Conservation (phyloP, 1,284 basidiomycete genomes). For the Heterobasidion irregulare region DNA sequence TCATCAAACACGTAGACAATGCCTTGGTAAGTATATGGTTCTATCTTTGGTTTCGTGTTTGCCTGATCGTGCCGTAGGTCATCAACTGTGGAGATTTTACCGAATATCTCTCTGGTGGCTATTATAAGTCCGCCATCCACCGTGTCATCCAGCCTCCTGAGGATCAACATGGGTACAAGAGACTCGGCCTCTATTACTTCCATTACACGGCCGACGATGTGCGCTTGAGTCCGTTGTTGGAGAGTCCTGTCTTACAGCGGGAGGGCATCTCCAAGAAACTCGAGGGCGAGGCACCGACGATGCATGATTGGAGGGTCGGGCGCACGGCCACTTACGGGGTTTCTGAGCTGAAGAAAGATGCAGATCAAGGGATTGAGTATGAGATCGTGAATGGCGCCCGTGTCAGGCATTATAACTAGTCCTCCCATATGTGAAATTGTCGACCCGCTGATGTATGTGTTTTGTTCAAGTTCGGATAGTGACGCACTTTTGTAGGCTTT, state of each 20-base stretch:
- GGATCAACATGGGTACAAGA: constrained; percentile 35
- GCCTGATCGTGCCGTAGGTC: constrained; percentile 14
- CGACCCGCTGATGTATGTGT: no score
- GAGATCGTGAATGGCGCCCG: constrained; percentile 24
- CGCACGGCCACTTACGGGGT: constrained; percentile 17
- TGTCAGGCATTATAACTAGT: constrained; percentile 21
- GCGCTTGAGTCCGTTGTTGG: constrained; percentile 18
- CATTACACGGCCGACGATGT: constrained; percentile 23
- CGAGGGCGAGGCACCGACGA: constrained; percentile 10
- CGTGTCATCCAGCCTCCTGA: constrained; percentile 39
- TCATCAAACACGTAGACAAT: constrained; percentile 51
- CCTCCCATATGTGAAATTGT: no score
- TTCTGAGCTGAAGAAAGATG: constrained; percentile 15
- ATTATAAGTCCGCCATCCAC: constrained; percentile 33
- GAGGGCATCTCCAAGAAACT: constrained; percentile 9
- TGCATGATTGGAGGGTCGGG: constrained; percentile 16
- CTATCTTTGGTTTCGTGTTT: background rate
- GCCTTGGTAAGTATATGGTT: constrained; percentile 32
- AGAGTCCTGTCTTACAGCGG: constrained; percentile 21
- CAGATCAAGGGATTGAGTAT: constrained; percentile 21
- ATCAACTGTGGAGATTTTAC: constrained; percentile 36
- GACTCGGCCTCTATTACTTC: constrained; percentile 38
- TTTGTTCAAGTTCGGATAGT: no score
- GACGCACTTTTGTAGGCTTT: no score
- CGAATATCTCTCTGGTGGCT: constrained; percentile 34